phyloP scores from a whole-genome alignment of 2,329 filamentous ascomycete species.

The Colletotrichum orchidophilum region DNA sequence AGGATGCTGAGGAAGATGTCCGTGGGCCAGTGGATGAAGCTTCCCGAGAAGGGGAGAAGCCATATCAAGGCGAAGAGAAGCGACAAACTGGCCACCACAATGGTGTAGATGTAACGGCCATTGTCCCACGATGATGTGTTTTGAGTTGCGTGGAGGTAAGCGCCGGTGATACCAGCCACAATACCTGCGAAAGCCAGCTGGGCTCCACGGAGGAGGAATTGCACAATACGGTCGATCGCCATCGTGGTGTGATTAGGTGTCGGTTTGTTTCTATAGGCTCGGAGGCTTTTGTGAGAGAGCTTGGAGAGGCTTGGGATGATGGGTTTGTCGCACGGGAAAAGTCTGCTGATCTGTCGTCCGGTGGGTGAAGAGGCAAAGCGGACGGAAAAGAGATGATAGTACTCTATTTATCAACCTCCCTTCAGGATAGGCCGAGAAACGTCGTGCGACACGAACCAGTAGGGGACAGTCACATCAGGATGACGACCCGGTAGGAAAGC shows the following conservation, averaged over 20 bases:
- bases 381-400: neutral
- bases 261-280: neutral
- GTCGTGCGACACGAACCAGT: neutral
- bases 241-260: conserved; percentile 38
- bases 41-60: conserved; percentile 74
- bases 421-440: neutral
- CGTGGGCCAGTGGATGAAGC: conserved; percentile 76
- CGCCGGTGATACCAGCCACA: conserved; percentile 74
- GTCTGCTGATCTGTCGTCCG: conserved; percentile 12
- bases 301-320: conserved; percentile 2
- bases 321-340: neutral
- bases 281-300: neutral
- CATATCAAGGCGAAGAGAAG: conserved; percentile 76
- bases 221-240: conserved; percentile 52
- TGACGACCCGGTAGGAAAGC: conserved; percentile 11
- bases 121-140: conserved; percentile 61
- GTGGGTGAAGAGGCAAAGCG: neutral
- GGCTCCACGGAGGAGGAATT: conserved; percentile 48
- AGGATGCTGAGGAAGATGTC: conserved; percentile 75
- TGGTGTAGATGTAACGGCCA: conserved; percentile 78
- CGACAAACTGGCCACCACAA: conserved; percentile 74
- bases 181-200: conserved; percentile 77
- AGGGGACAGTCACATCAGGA: conserved; percentile 16
- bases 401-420: conserved; percentile 30
- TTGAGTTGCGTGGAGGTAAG: conserved; percentile 65